Conservation (phyloP, 208 protist genomes). For the Leishmania turanica region DNA sequence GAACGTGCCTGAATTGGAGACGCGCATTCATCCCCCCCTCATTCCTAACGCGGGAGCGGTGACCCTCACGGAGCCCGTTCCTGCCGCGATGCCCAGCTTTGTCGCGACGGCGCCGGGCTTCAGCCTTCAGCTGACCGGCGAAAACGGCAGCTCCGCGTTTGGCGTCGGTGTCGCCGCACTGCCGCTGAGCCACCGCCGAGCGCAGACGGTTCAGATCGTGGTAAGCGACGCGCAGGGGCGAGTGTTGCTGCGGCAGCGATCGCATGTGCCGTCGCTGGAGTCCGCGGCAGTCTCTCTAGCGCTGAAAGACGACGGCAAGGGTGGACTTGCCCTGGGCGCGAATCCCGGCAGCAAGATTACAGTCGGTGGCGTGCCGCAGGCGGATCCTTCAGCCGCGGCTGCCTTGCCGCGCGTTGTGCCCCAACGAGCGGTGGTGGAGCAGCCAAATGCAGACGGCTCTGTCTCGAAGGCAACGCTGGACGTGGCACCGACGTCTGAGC, state of each 20-base stretch:
- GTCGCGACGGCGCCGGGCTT: conserved; percentile 46
- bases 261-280: conserved; percentile 54
- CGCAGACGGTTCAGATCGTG: conserved; percentile 56
- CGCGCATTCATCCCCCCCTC: conserved; percentile 25
- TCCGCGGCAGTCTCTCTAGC: conserved; percentile 27
- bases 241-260: conserved; percentile 55
- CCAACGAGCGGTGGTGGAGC: conserved; percentile 40
- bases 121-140: conserved; percentile 56
- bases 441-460: conserved; percentile 40
- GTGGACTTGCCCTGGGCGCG: conserved; percentile 23
- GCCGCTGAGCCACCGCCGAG: conserved; percentile 43
- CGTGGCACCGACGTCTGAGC: conserved; percentile 24
- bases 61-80: background rate
- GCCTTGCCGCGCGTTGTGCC: conserved; percentile 23
- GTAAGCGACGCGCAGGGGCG: conserved; percentile 46
- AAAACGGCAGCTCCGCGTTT: conserved; percentile 50
- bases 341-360: conserved; percentile 16
- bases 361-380: conserved; percentile 19
- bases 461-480: conserved; percentile 33
- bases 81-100: conserved; percentile 27
- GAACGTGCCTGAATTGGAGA: conserved; percentile 59
- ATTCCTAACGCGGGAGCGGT: background rate
- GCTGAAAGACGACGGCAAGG: conserved; percentile 38
- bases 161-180: conserved; percentile 47
- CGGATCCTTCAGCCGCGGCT: conserved; percentile 15